Conservation (phyloP, 139 green algal genomes). For the Chlorella sorokiniana region DNA sequence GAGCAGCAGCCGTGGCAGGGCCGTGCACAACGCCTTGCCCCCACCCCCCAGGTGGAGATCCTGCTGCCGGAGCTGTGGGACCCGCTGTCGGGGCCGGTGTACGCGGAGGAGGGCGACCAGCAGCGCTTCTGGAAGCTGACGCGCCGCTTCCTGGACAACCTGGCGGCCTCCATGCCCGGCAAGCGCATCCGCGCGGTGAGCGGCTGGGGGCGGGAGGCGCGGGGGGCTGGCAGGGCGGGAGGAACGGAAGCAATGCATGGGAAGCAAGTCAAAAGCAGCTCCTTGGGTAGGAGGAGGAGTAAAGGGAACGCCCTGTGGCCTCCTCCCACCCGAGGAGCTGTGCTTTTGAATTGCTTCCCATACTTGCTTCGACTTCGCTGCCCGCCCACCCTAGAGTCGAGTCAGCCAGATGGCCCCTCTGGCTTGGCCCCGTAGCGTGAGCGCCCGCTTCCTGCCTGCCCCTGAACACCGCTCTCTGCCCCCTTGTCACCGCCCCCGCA, state of each 20-base stretch:
- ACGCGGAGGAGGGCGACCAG: conserved; percentile 87
- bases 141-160: conserved; percentile 73
- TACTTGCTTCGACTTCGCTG: no score
- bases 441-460: neutral
- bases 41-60: conserved; percentile 86
- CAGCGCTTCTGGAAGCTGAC: conserved; percentile 82
- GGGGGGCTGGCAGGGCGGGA: neutral
- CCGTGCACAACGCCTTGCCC: no score
- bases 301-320: no score
- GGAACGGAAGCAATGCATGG: neutral
- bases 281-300: no score
- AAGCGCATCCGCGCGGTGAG: conserved; percentile 31
- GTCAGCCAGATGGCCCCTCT: no score
- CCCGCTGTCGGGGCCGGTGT: conserved; percentile 74
- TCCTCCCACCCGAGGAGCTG: no score
- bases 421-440: neutral
- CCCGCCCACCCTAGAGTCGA: no score
- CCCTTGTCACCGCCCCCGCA: neutral
- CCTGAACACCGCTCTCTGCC: neutral
- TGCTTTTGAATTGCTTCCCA: no score
- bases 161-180: conserved; percentile 39
- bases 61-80: conserved; percentile 93
- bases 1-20: no score
- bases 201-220: neutral
- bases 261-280: neutral